A percentile compares a stretch with the other conserved stretches of the same genome.
These are phyloP conservation scores for Saururus chinensis DNA, from an alignment of 164 flowering plant genomes.

Conservation along the genomic window DNA sequence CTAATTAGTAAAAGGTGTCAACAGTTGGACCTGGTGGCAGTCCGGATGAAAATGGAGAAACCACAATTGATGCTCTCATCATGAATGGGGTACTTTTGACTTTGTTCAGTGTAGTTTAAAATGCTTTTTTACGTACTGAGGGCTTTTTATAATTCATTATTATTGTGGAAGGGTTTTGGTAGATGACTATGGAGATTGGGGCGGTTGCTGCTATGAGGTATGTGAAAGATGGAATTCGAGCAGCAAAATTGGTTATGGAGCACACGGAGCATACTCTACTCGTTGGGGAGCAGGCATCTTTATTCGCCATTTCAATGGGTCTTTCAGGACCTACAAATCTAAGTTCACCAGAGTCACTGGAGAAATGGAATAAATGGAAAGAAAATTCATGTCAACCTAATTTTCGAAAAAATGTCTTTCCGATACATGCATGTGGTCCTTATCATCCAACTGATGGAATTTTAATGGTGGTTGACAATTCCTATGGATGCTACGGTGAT, in stretches of 20 bases:
- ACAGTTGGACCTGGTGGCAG: conserved; percentile 99
- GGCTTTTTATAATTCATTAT: conserved; percentile 1
- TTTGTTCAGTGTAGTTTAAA: not conserved
- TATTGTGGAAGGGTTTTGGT: conserved; percentile 38
- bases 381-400: conserved; percentile 76
- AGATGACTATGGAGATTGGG: conserved; percentile 98
- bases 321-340: conserved; percentile 92
- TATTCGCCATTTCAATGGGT: conserved; percentile 91
- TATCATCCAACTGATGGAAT: conserved; percentile 32
- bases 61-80: conserved; percentile 87
- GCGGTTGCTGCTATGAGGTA: conserved; percentile 95
- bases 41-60: conserved; percentile 98
- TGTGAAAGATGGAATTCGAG: conserved; percentile 80
- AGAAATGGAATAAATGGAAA: conserved; percentile 80
- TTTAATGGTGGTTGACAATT: conserved; percentile 5
- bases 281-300: conserved; percentile 85
- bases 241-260: conserved; percentile 84
- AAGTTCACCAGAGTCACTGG: conserved; percentile 67
- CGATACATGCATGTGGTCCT: conserved; percentile 69
- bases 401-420: conserved; percentile 72
- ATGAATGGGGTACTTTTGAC: conserved; percentile 76
- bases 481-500: conserved; percentile 5
- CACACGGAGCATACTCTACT: conserved; percentile 84
- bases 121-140: not conserved
- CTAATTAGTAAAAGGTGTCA: conserved; percentile 1